These are phyloP conservation scores for Quercus suber DNA, from an alignment of 306 rosid genomes.

Conservation along the genomic window DNA sequence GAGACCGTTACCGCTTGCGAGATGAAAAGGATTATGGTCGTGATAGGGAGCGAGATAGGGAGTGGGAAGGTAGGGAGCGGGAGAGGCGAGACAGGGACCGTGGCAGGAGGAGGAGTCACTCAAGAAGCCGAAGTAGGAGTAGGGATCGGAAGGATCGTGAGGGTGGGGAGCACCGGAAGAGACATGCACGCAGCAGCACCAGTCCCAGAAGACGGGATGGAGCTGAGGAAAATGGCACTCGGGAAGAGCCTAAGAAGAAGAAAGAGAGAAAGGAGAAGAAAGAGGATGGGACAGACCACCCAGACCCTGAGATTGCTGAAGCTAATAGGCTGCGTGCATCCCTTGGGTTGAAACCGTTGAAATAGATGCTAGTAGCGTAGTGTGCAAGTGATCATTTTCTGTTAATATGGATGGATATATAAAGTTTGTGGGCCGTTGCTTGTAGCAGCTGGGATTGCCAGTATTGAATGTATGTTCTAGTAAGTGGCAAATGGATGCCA, in stretches of 20 bases:
- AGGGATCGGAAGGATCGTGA: constrained; percentile 73
- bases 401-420: not conserved
- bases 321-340: constrained; percentile 74
- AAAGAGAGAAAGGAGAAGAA: constrained; percentile 56
- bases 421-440: not conserved
- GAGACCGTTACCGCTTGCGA: constrained; percentile 61
- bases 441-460: not conserved
- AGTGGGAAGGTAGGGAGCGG: constrained; percentile 78
- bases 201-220: constrained; percentile 86
- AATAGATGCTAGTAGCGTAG: constrained; percentile 10
- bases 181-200: constrained; percentile 56
- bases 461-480: not conserved
- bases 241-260: constrained; percentile 78
- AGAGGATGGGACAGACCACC: constrained; percentile 83
- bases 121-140: constrained; percentile 90
- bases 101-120: constrained; percentile 81
- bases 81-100: constrained; percentile 92
- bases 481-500: not conserved
- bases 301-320: constrained; percentile 83
- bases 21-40: constrained; percentile 67
- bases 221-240: constrained; percentile 40
- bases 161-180: constrained; percentile 67
- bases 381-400: not conserved
- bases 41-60: constrained; percentile 53
- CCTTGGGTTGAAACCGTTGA: constrained; percentile 88